Evolutionary conservation across 192 early-diverging fungal genomes (phyloP).

Genomic region (Rhizophagus clarus): DNA sequence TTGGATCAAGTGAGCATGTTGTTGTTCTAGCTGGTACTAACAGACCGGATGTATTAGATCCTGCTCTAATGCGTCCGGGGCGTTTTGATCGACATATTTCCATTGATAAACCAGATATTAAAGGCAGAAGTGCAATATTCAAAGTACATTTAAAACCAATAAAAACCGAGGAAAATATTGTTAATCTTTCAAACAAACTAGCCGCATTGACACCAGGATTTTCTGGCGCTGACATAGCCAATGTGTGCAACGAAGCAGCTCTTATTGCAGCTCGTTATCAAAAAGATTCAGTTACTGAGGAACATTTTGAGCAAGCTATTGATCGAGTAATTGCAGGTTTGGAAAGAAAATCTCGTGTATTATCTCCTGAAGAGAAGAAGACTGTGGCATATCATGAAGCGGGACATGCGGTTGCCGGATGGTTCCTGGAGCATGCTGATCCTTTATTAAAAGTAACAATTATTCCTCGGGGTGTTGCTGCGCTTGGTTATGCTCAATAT

Average conservation of each 20-base stretch:
- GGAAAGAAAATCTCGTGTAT: slow-evolving; percentile 94
- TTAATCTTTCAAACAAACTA: slow-evolving; percentile 79
- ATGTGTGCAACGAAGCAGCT: slow-evolving; percentile 99
- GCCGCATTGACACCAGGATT: slow-evolving; percentile 98
- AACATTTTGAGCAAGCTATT: slow-evolving; percentile 97
- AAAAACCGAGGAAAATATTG: slow-evolving; percentile 82
- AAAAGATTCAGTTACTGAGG: slow-evolving; percentile 76
- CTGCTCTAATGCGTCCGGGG: slow-evolving; percentile 94
- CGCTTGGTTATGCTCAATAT: slow-evolving; percentile 99
- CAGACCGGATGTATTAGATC: slow-evolving; percentile 94
- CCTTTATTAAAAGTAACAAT: slow-evolving; percentile 98
- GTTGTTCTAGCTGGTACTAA: slow-evolving; percentile 99
- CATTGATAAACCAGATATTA: slow-evolving; percentile 96
- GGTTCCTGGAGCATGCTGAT: slow-evolving; percentile 96
- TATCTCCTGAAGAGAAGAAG: slow-evolving; percentile 97
- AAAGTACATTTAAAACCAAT: slow-evolving; percentile 94
- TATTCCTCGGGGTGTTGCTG: slow-evolving; percentile 93
- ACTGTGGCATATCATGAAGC: slow-evolving; percentile 99
- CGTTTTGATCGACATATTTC: slow-evolving; percentile 98
- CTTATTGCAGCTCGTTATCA: slow-evolving; percentile 91
- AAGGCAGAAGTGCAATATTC: slow-evolving; percentile 95
- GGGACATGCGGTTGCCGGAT: slow-evolving; percentile 97
- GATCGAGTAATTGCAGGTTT: slow-evolving; percentile 98
- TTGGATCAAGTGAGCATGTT: slow-evolving; percentile 83
- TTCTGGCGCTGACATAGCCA: slow-evolving; percentile 96